Evolutionary conservation across 805 yeast species (phyloP).

Genomic region (Cyberlindnera veronae): DNA sequence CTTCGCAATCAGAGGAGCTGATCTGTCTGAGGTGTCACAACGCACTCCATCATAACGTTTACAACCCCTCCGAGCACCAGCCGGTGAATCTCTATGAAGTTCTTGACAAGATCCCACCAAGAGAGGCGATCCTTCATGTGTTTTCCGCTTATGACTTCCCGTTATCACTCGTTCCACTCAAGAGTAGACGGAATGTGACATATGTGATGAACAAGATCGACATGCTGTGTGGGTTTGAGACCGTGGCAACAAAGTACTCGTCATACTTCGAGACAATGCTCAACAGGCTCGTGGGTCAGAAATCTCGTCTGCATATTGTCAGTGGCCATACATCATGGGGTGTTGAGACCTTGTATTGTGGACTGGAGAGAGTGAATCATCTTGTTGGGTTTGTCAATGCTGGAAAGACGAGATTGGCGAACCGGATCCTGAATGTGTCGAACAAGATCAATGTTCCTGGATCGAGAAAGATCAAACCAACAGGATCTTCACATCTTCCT

Average conservation of each 20-base stretch:
- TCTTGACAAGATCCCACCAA: slow-evolving; percentile 35
- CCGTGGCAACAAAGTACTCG: slow-evolving; percentile 30
- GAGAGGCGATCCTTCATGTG: slow-evolving; percentile 53
- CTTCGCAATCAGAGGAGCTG: slow-evolving; percentile 6
- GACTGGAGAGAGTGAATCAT: slow-evolving; percentile 39
- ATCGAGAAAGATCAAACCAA: slow-evolving; percentile 17
- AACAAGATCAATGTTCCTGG: slow-evolving; percentile 9
- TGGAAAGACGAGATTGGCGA: slow-evolving; percentile 65
- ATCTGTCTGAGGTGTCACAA: slow-evolving; percentile 57
- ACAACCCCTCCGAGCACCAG: slow-evolving; percentile 33
- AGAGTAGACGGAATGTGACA: slow-evolving; percentile 24
- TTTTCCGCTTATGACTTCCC: slow-evolving; percentile 75
- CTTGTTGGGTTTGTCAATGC: slow-evolving; percentile 65
- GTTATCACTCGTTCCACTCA: slow-evolving; percentile 30
- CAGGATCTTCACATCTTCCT: slow-evolving; percentile 50
- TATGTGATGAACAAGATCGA: slow-evolving; percentile 42
- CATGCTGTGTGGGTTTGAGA: slow-evolving; percentile 35
- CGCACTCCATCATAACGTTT: slow-evolving; percentile 42
- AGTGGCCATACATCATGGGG: slow-evolving; percentile 57
- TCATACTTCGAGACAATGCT: slow-evolving; percentile 30
- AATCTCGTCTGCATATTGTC: slow-evolving; percentile 37
- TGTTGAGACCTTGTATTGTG: slow-evolving; percentile 34
- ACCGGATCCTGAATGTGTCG: slow-evolving; percentile 37
- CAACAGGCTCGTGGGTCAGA: slow-evolving; percentile 32
- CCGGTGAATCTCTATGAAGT: slow-evolving; percentile 31